Conservation (phyloP, 2,329 filamentous ascomycete genomes). For the Knufia fluminis region DNA sequence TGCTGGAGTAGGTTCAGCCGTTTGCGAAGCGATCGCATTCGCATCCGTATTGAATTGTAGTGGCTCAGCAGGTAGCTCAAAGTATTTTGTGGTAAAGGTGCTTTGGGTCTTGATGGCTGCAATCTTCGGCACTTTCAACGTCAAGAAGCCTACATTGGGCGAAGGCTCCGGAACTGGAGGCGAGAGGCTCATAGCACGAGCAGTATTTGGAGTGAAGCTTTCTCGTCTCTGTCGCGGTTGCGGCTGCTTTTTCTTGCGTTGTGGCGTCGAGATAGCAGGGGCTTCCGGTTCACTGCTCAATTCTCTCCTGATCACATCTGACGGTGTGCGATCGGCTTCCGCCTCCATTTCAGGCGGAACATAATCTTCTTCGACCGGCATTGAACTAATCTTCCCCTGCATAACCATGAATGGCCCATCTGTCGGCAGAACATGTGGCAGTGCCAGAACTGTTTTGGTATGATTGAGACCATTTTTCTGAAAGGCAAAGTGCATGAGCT, state of each 20-base stretch:
- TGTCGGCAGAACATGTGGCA: constrained; percentile 36
- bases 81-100: constrained; percentile 19
- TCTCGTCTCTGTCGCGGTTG: not conserved
- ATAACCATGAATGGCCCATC: constrained; percentile 39
- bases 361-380: constrained; percentile 32
- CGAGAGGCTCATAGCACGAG: not conserved
- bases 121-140: constrained; percentile 19
- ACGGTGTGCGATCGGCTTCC: constrained; percentile 19
- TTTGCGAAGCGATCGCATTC: constrained; percentile 17
- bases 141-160: constrained; percentile 17
- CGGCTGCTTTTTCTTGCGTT: constrained; percentile 6
- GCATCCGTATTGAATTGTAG: constrained; percentile 11
- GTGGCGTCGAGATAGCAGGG: not conserved
- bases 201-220: not conserved
- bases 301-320: not conserved
- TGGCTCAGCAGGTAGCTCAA: constrained; percentile 14
- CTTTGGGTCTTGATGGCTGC: constrained; percentile 24
- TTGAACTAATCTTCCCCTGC: constrained; percentile 42
- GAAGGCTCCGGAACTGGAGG: constrained; percentile 4
- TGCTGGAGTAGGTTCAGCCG: constrained; percentile 13
- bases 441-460: constrained; percentile 42
- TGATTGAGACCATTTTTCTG: constrained; percentile 35
- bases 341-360: constrained; percentile 35
- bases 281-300: not conserved
- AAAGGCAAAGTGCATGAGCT: constrained; percentile 45